Percentiles rank a stretch among this genome's conserved stretches.
These are phyloP conservation scores for Talaromyces sp. DNA, from an alignment of 2,329 filamentous ascomycete species.

Conservation along the genomic window DNA sequence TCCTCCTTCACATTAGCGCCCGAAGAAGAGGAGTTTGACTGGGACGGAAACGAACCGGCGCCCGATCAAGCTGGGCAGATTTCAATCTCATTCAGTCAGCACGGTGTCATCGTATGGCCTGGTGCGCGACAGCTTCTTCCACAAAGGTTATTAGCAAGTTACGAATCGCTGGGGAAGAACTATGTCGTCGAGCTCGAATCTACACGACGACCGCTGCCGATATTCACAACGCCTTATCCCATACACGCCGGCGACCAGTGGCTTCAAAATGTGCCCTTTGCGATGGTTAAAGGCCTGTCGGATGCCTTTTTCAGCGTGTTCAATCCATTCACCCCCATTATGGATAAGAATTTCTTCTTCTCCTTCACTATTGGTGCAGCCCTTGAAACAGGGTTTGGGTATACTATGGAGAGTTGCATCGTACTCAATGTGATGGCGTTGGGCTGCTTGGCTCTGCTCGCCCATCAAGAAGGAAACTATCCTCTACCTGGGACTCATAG, in stretches of 20 bases:
- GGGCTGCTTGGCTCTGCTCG: slow-evolving; percentile 54
- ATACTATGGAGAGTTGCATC: slow-evolving; percentile 56
- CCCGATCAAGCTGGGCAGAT: slow-evolving; percentile 38
- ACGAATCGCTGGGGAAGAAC: slow-evolving; percentile 47
- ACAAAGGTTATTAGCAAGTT: slow-evolving; percentile 40
- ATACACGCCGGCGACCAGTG: slow-evolving; percentile 43
- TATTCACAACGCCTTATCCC: slow-evolving; percentile 42
- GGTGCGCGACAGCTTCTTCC: slow-evolving; percentile 51
- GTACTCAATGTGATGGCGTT: slow-evolving; percentile 56
- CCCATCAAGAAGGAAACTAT: slow-evolving; percentile 55
- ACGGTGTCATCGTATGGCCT: slow-evolving; percentile 54
- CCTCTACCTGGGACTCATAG: slow-evolving; percentile 43
- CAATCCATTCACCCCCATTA: slow-evolving; percentile 56
- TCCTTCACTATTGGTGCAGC: slow-evolving; percentile 53
- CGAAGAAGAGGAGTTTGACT: slow-evolving; percentile 33
- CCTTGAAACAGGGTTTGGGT: slow-evolving; percentile 54
- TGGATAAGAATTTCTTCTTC: slow-evolving; percentile 57
- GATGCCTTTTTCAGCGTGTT: slow-evolving; percentile 60
- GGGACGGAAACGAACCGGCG: slow-evolving; percentile 30
- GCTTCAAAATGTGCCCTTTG: slow-evolving; percentile 52
- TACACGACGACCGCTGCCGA: slow-evolving; percentile 48
- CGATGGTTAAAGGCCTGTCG: slow-evolving; percentile 55
- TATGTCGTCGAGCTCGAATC: slow-evolving; percentile 56
- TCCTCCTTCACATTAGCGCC: slow-evolving; percentile 30
- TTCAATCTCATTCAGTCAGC: slow-evolving; percentile 55